These are phyloP conservation scores for Pyrus betulifolia DNA, from an alignment of 306 rosid species.

Conservation along the genomic window DNA sequence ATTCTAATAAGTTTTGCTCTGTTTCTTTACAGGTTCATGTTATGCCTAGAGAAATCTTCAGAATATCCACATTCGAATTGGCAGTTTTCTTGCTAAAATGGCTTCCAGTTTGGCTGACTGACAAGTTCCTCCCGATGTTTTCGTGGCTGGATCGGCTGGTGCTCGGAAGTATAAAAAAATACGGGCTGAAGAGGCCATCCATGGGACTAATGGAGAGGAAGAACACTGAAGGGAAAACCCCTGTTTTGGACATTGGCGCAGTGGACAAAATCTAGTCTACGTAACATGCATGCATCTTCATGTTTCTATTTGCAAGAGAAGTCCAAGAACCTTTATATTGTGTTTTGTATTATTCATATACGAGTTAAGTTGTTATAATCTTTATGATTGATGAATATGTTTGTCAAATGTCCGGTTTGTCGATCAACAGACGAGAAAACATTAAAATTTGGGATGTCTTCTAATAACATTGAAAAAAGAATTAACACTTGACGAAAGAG, in stretches of 20 bases:
- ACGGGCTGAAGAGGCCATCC: conserved; percentile 64
- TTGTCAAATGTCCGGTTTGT: too few species aligned
- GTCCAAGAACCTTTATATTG: too few species aligned
- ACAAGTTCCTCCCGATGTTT: conserved; percentile 48
- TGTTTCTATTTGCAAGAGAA: too few species aligned
- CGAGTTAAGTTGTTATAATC: too few species aligned
- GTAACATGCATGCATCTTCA: too few species aligned
- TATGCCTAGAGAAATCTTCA: conserved; percentile 63
- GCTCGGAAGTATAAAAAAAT: conserved; percentile 54
- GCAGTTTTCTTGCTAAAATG: conserved; percentile 65
- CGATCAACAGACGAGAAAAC: not conserved
- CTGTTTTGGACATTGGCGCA: conserved; percentile 85
- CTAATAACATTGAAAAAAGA: not conserved
- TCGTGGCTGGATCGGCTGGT: conserved; percentile 41
- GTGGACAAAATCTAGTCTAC: conserved; percentile 57
- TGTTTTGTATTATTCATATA: too few species aligned
- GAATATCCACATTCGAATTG: conserved; percentile 73
- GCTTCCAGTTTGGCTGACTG: conserved; percentile 76
- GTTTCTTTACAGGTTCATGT: conserved; percentile 67
- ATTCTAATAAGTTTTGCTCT: conserved; percentile 29
- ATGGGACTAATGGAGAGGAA: conserved; percentile 67
- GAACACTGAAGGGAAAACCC: conserved; percentile 74
- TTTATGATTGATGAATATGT: too few species aligned
- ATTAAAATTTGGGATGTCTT: not conserved
- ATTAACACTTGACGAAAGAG: not conserved